Conservation (phyloP, 257 asterid species). For the Penstemon davidsonii region DNA sequence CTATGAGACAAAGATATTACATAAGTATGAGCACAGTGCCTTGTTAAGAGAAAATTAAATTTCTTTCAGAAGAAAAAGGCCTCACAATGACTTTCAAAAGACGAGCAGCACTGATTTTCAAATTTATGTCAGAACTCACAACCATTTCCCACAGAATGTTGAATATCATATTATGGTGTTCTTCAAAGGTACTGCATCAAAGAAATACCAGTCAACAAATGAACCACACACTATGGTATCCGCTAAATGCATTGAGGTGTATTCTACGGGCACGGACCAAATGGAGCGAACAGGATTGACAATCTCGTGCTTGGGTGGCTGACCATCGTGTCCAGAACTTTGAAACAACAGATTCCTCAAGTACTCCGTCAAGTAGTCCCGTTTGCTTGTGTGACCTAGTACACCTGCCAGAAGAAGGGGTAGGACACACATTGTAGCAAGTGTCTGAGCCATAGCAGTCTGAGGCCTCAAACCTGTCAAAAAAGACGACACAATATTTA, state of each 20-base stretch:
- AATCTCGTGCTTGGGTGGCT: conserved; percentile 65
- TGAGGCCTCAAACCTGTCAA: conserved; percentile 76
- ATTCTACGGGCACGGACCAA: conserved; percentile 52
- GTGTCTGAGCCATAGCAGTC: conserved; percentile 60
- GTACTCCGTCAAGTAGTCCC: conserved; percentile 59
- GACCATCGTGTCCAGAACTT: conserved; percentile 58
- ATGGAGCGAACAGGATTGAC: conserved; percentile 83
- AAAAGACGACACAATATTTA: conserved; percentile 18
- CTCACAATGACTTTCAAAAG: conserved; percentile 88
- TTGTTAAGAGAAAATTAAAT: conserved; percentile 17
- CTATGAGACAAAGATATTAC: conserved; percentile 39
- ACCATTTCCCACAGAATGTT: conserved; percentile 97
- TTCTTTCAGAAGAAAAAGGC: conserved; percentile 25
- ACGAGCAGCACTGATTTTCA: conserved; percentile 82
- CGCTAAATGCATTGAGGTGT: conserved; percentile 18
- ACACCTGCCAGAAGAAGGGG: conserved; percentile 98
- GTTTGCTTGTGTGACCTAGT: conserved; percentile 79
- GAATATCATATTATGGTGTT: conserved; percentile 73
- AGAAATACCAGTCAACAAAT: conserved; percentile 24
- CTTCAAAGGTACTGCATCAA: conserved; percentile 78
- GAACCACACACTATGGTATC: conserved; percentile 13
- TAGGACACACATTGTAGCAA: conserved; percentile 77
- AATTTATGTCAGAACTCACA: conserved; percentile 60
- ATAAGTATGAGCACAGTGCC: conserved; percentile 10
- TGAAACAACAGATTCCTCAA: conserved; percentile 69